Evolutionary conservation across 495 filamentous ascomycete species (phyloP).

Genomic region (Astrocystis sublimbata): DNA sequence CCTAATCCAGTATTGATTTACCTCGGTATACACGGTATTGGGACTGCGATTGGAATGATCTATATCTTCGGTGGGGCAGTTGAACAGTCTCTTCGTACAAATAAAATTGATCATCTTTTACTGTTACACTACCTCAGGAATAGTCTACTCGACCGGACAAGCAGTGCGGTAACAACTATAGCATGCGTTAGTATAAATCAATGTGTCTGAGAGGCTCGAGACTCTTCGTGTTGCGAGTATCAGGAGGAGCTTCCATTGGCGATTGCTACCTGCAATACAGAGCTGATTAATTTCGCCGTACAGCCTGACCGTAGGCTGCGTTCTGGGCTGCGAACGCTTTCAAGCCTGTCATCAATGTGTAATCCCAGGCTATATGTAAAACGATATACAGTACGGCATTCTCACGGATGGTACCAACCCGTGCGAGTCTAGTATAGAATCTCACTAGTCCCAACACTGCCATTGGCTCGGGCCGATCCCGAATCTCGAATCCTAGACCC

Average conservation of each 20-base stretch:
- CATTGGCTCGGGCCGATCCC: constrained; percentile 16
- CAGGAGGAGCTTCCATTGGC: constrained; percentile 1
- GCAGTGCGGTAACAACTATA: not conserved
- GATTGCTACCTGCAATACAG: not conserved
- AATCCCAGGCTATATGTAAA: constrained; percentile 17
- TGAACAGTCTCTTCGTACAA: too few relatives aligned
- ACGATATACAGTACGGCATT: constrained; percentile 11
- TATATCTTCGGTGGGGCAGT: too few relatives aligned
- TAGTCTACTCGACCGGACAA: too few relatives aligned
- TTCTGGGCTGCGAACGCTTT: not conserved
- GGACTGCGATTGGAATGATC: too few relatives aligned
- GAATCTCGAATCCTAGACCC: constrained; percentile 6
- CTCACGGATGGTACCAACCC: constrained; percentile 2
- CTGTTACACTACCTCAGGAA: too few relatives aligned
- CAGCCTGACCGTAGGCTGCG: not conserved
- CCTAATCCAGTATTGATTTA: too few relatives aligned
- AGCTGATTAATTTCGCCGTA: not conserved
- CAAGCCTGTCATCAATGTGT: constrained; percentile 1
- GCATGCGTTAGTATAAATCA: not conserved
- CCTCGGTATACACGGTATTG: too few relatives aligned
- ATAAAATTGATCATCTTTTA: too few relatives aligned
- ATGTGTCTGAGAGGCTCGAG: not conserved
- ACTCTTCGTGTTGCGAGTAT: not conserved
- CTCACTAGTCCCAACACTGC: constrained; percentile 9
- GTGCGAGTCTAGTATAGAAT: constrained; percentile 10